Conservation (phyloP, 345 rosid genomes). For the Populus deltoides region DNA sequence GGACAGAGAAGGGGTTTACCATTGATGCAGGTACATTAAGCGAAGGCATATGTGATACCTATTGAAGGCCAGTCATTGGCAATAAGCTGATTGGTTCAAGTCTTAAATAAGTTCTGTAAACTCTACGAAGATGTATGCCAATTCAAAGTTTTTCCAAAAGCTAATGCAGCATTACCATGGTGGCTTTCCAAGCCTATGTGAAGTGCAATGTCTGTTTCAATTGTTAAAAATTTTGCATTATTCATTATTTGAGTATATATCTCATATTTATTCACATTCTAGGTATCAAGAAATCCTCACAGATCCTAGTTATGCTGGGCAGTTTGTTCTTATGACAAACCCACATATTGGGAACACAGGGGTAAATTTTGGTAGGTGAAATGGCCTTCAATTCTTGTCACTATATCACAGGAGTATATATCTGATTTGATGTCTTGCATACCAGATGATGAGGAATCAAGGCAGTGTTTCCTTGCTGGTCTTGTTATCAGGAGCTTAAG, state of each 20-base stretch:
- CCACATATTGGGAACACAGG: conserved; percentile 99
- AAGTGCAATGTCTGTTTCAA: neutral
- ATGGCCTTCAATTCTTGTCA: neutral
- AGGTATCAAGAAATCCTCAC: conserved; percentile 98
- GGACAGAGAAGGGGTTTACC: neutral
- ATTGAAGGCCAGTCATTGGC: neutral
- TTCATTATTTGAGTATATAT: neutral
- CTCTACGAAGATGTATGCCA: neutral
- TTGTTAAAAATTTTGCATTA: neutral
- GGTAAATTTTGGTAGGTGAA: conserved; percentile 70
- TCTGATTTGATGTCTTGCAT: conserved; percentile 12
- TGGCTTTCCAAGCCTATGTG: neutral
- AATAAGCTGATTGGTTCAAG: neutral
- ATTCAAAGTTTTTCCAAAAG: neutral
- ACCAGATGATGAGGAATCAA: conserved; percentile 90
- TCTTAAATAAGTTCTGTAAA: neutral
- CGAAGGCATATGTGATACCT: neutral
- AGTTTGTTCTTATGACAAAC: conserved; percentile 96
- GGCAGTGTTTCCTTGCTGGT: conserved; percentile 83
- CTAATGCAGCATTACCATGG: neutral
- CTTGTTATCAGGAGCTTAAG: conserved; percentile 84
- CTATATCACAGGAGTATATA: neutral
- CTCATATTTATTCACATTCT: conserved; percentile 13
- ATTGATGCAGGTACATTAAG: neutral
- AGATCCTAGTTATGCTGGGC: conserved; percentile 96